Evolutionary conservation across 805 yeast genomes (phyloP).

Genomic region (Yarrowia sp.): DNA sequence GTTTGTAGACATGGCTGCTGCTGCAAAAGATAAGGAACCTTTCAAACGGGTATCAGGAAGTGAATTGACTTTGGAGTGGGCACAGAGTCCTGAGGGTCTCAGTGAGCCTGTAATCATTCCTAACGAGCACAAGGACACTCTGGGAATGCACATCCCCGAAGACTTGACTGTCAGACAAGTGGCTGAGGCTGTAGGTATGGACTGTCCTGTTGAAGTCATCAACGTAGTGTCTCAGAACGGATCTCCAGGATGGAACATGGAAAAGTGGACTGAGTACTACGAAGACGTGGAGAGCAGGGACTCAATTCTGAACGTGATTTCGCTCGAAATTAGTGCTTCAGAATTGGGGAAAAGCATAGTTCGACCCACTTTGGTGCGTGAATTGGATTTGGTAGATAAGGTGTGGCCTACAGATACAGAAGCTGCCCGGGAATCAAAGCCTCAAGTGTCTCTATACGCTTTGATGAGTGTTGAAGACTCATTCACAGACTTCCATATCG

Average conservation of each 20-base stretch:
- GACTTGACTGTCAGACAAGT: slow-evolving; percentile 63
- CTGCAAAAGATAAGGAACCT: slow-evolving; percentile 4
- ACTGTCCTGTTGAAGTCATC: slow-evolving; percentile 77
- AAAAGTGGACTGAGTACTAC: slow-evolving; percentile 78
- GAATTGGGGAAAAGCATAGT: slow-evolving; percentile 57
- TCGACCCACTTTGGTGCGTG: slow-evolving; percentile 72
- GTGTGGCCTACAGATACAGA: slow-evolving; percentile 59
- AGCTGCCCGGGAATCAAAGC: slow-evolving; percentile 43
- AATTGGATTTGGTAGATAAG: slow-evolving; percentile 69
- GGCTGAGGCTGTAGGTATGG: slow-evolving; percentile 66
- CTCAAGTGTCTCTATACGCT: slow-evolving; percentile 68
- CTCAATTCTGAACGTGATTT: slow-evolving; percentile 79
- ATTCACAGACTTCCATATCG: slow-evolving; percentile 89
- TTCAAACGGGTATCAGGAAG: slow-evolving; percentile 22
- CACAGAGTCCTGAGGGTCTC: slow-evolving; percentile 48
- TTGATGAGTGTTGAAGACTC: slow-evolving; percentile 83
- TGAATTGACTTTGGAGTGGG: slow-evolving; percentile 53
- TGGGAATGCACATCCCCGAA: slow-evolving; percentile 64
- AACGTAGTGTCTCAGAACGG: slow-evolving; percentile 81
- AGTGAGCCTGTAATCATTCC: slow-evolving; percentile 58
- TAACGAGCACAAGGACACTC: slow-evolving; percentile 45
- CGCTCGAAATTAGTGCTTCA: slow-evolving; percentile 75
- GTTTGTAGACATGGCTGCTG: slow-evolving; percentile 42
- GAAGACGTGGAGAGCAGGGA: slow-evolving; percentile 54
- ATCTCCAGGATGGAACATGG: slow-evolving; percentile 67